Conservation (phyloP, 345 rosid genomes). For the Salix caprea region DNA sequence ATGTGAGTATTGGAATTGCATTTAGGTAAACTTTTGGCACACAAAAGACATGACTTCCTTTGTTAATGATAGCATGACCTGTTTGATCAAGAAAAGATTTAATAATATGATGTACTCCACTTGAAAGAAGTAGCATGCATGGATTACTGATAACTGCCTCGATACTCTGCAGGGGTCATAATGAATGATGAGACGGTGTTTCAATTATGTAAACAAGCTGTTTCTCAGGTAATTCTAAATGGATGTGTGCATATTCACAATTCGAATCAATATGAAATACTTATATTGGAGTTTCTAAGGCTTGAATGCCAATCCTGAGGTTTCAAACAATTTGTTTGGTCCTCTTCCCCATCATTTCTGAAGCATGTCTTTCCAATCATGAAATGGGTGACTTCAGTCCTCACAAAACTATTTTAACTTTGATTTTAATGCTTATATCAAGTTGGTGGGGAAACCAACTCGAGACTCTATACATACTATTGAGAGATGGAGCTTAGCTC, state of each 20-base stretch:
- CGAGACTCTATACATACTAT: no score
- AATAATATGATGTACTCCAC: not conserved
- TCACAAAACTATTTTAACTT: not conserved
- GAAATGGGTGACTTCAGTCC: not conserved
- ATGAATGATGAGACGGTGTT: constrained; percentile 92
- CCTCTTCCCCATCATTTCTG: not conserved
- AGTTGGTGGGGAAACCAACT: not conserved
- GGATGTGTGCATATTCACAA: not conserved
- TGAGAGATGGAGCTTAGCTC: no score
- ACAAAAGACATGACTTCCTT: not conserved
- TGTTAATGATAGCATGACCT: not conserved
- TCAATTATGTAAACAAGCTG: constrained; percentile 89
- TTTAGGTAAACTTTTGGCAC: not conserved
- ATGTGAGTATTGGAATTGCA: not conserved
- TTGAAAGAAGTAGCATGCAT: not conserved
- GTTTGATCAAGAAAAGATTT: not conserved
- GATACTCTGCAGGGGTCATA: constrained; percentile 58
- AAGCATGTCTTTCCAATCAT: not conserved
- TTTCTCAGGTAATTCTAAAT: constrained; percentile 55
- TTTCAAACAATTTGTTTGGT: not conserved
- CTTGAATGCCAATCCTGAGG: not conserved
- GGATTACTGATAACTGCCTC: constrained; percentile 10
- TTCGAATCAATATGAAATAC: not conserved
- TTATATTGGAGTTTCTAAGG: not conserved
- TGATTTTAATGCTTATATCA: not conserved